Base-by-base conservation (phyloP, 1,139 yeast species). In the Starmera stellimalicola region DNA sequence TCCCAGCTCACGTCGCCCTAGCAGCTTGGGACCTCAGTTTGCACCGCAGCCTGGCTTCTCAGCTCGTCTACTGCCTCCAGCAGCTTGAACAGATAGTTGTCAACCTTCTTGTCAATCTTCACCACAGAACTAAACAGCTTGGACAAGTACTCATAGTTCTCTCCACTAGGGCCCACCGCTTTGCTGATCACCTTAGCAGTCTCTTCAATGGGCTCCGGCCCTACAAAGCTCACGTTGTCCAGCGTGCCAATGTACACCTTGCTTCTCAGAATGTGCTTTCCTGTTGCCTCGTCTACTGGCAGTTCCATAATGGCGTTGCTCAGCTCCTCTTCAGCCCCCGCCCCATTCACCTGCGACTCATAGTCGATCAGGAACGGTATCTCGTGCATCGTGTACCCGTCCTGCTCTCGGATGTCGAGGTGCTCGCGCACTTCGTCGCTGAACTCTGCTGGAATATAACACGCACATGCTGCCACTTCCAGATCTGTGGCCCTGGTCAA, bases 221-320 rank as follows among this genome's bases (percentile, higher is more conserved):
- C 96, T 1, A 84, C 65, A 53, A 85, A 88, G 6, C 94, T 83
- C 35, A 65, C 79, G 49, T 87, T 87, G 14, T 73, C 80, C 2
- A 78, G 70, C 3, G 88, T 81, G 1, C 96, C 96, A 23, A 88
- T 83, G 53, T 87, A 88, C 0, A 85, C 85, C 28, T 64, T 60
- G 29, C 94, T 77, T n/a, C 62, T 63, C 24, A 81, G 64, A 19
- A 58, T 52, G 18, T 55, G 60, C 29, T 65, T 62, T 1, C 68
- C 69, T 3, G 66, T 51, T 0, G 45, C 39, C 6, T 55, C 50
- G 30, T 54, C 57, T 11, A 31, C 20, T 4, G 62, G 58, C 7
- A 63, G 42, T 6, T 32, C 35, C 1, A 45, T 32, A 16, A 65
- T 36, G 1, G 57, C 51, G 1, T 40, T 36, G 8, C 31, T 29